Base-by-base conservation (phyloP, 179 eudicot genomes). In the Silene vulgaris region DNA sequence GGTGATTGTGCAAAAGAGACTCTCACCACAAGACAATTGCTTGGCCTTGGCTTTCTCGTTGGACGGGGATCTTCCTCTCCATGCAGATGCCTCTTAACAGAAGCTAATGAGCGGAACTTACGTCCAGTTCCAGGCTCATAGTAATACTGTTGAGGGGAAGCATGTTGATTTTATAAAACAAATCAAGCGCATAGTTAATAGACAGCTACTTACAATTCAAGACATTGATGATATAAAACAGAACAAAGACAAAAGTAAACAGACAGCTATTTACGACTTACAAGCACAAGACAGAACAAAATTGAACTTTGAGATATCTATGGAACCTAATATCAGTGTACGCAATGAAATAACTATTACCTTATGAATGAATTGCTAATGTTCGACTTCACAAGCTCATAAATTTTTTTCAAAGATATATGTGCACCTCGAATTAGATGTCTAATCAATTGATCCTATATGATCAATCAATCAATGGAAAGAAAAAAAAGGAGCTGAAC, bases 111-210 rank as follows among this genome's bases (percentile, higher is more conserved):
- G 40, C 94, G 88, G 76, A 91, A 94, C 80, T 81, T 78, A 35
- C 81, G 85, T 59, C 96, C 98, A 29, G 93, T 90, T 81, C 85
- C 84, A 48, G 96, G 93, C 86, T 93, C 98, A 78, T 91, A 86
- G 75, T 93, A 93, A 79, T 89, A 87, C 98, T 93, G 63, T 72
- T 16, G 63, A 89, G 48, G 2, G 48, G 48, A 43, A 43, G 48
- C 48, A 8, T 43, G 48, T 43, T 45, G 8, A 45, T 45, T 45
- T 9, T 45, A 45, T 45, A 45, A 45, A 45, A 45, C 52, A 45
- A 45, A 45, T 45, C 48, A 40, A 40, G 48, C 12, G 48, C 48
- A 7, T 2, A 40, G 48, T 40, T 35, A 32, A 32, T 32, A 37
- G 8, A 37, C 43, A 37, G 43, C 43, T 5, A 37, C 8, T 37